phyloP scores from a whole-genome alignment of 129 eudicot species.

The Tagetes erecta region DNA sequence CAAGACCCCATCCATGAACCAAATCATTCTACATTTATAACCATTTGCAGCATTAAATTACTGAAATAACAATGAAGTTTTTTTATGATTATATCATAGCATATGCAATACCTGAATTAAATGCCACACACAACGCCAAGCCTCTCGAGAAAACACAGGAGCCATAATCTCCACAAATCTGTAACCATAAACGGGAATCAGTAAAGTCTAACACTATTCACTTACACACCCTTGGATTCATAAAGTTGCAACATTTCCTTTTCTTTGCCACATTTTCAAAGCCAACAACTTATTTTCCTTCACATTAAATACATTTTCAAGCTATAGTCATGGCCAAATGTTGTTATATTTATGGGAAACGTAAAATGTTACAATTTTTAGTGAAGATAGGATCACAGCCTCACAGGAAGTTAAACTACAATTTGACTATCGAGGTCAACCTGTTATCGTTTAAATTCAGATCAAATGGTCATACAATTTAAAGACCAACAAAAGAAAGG shows the following conservation, averaged over 20 bases:
- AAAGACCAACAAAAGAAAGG: neutral
- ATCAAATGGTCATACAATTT: neutral
- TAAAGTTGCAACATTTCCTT: neutral
- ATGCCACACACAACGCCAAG: conserved; percentile 99
- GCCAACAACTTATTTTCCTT: neutral
- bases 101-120: conserved; percentile 66
- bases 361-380: neutral
- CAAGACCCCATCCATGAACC: conserved; percentile 99
- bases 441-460: neutral
- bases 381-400: neutral
- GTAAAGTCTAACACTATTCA: conserved; percentile 1
- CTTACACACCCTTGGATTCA: neutral
- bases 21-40: conserved; percentile 72
- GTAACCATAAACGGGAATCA: conserved; percentile 21
- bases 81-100: neutral
- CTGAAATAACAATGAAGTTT: neutral
- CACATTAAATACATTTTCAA: neutral
- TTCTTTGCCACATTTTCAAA: neutral
- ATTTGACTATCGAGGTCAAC: neutral
- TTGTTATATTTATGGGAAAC: neutral
- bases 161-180: conserved; percentile 98
- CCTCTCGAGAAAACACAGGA: conserved; percentile 89
- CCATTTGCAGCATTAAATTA: conserved; percentile 1
- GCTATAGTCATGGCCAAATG: neutral
- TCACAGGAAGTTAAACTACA: neutral